Conservation (phyloP, 768 basidiomycete genomes). For the Boletus edulis region DNA sequence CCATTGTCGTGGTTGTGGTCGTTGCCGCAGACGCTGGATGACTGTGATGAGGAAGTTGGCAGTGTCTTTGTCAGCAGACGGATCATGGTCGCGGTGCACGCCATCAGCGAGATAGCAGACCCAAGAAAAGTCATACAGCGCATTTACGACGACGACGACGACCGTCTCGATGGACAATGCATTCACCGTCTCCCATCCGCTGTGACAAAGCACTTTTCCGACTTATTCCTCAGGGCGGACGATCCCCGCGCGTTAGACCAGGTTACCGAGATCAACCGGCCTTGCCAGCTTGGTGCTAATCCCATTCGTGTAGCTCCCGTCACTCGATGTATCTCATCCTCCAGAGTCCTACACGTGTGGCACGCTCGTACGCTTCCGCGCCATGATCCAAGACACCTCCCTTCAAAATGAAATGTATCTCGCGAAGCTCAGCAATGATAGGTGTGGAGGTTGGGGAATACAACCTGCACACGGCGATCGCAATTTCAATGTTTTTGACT, state of each 20-base stretch:
- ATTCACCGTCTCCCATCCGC: constrained; percentile 34
- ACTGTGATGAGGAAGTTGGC: not conserved
- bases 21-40: not conserved
- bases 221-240: constrained; percentile 37
- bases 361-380: constrained; percentile 68
- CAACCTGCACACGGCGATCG: constrained; percentile 28
- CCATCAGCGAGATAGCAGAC: constrained; percentile 47
- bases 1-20: constrained; percentile 39
- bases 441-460: constrained; percentile 78
- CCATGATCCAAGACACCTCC: constrained; percentile 84
- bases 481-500: constrained; percentile 32
- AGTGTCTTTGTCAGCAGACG: constrained; percentile 14
- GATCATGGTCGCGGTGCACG: constrained; percentile 52
- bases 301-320: constrained; percentile 49
- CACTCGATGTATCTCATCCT: constrained; percentile 45
- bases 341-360: constrained; percentile 49
- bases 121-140: constrained; percentile 49
- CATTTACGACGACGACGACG: constrained; percentile 38
- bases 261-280: constrained; percentile 16
- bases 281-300: not conserved
- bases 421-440: constrained; percentile 38
- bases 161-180: not conserved
- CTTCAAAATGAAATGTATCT: constrained; percentile 72
- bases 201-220: constrained; percentile 48
- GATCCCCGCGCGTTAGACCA: constrained; percentile 29